Conservation (phyloP, 352 stramenopile species). For the Phytophthora sp. region DNA sequence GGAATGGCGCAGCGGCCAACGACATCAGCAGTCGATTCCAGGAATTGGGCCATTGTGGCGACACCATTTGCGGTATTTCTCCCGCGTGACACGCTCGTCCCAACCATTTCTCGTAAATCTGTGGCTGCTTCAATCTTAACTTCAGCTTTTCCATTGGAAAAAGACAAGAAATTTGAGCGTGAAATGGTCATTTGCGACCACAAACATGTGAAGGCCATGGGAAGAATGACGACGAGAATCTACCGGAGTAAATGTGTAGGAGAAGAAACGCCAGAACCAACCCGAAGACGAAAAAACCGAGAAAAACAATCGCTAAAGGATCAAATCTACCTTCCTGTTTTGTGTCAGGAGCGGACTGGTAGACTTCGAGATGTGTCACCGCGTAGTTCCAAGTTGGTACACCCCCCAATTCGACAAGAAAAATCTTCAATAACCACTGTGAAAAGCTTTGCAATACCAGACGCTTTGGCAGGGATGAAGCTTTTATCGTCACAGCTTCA, state of each 20-base stretch:
- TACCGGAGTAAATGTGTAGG: slow-evolving; percentile 18
- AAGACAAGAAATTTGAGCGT: slow-evolving; percentile 31
- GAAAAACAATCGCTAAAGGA: slow-evolving; percentile 32
- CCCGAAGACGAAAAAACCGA: not conserved
- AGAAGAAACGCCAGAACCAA: not conserved
- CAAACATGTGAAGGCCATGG: slow-evolving; percentile 37
- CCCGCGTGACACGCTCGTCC: slow-evolving; percentile 23
- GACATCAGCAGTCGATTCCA: slow-evolving; percentile 24
- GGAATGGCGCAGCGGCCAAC: slow-evolving; percentile 23
- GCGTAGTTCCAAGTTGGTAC: not conserved
- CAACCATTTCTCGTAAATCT: slow-evolving; percentile 32
- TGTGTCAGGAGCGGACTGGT: slow-evolving; percentile 17
- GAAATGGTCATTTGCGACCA: slow-evolving; percentile 40
- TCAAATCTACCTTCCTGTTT: slow-evolving; percentile 36
- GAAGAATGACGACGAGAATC: slow-evolving; percentile 23
- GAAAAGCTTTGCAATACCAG: slow-evolving; percentile 11
- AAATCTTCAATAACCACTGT: not conserved
- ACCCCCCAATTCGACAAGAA: not conserved
- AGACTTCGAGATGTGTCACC: slow-evolving; percentile 1
- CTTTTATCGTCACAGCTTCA: slow-evolving; percentile 52
- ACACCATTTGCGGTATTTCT: slow-evolving; percentile 39
- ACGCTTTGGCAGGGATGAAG: slow-evolving; percentile 38
- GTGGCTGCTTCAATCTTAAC: slow-evolving; percentile 32
- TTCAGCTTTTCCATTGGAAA: slow-evolving; percentile 20
- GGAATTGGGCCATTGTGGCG: slow-evolving; percentile 25